Evolutionary conservation across 2,329 filamentous ascomycete genomes (phyloP).

Genomic region (Alternaria sp.): DNA sequence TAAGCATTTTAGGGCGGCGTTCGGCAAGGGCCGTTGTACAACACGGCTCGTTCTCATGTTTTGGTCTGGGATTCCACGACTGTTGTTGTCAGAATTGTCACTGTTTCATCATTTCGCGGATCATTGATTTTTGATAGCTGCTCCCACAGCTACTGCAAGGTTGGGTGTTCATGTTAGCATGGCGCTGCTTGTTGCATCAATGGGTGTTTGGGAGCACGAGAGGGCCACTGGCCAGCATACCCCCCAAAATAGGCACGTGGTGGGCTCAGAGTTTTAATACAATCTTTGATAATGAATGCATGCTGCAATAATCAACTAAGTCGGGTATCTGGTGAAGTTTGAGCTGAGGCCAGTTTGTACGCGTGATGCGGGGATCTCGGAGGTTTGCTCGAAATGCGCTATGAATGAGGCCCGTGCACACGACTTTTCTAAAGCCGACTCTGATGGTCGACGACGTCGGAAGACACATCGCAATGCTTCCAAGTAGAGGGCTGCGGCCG

Average conservation of each 20-base stretch:
- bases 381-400: slow-evolving; percentile 11
- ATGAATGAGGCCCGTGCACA: slow-evolving; percentile 20
- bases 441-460: slow-evolving; percentile 24
- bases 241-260: slow-evolving; percentile 24
- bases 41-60: slow-evolving; percentile 2
- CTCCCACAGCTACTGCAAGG: not conserved
- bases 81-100: slow-evolving; percentile 20
- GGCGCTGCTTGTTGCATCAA: slow-evolving; percentile 19
- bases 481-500: slow-evolving; percentile 57
- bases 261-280: slow-evolving; percentile 17
- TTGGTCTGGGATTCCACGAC: slow-evolving; percentile 1
- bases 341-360: not conserved
- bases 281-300: slow-evolving; percentile 18
- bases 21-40: slow-evolving; percentile 12
- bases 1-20: slow-evolving; percentile 27
- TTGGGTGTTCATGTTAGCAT: slow-evolving; percentile 1
- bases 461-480: slow-evolving; percentile 55
- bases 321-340: not conserved
- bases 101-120: slow-evolving; percentile 7
- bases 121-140: not conserved
- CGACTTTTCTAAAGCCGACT: slow-evolving; percentile 29
- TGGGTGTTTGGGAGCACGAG: slow-evolving; percentile 21
- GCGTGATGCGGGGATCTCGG: slow-evolving; percentile 21
- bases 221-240: slow-evolving; percentile 25
- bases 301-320: slow-evolving; percentile 6